phyloP scores from a whole-genome alignment of 2,329 filamentous ascomycete species.

The Magnaporthiopsis poae region DNA sequence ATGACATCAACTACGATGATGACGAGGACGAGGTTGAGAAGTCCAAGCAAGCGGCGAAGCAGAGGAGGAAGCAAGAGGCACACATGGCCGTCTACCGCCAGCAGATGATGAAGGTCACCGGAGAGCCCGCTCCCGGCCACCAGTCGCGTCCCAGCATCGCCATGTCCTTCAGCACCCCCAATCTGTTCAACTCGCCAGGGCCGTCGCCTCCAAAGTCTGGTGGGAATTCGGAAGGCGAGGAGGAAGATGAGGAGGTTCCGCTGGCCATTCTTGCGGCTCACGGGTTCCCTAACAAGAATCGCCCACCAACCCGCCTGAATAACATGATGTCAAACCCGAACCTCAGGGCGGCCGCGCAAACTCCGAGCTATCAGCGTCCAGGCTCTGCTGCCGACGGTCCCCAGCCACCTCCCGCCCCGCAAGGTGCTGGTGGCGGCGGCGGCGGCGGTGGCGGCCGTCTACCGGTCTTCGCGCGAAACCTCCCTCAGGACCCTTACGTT shows the following conservation, averaged over 20 bases:
- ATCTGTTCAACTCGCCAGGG: slow-evolving; percentile 34
- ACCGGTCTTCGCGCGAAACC: slow-evolving; percentile 70
- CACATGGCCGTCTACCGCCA: slow-evolving; percentile 83
- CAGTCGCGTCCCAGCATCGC: slow-evolving; percentile 45
- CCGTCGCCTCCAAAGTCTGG: slow-evolving; percentile 24
- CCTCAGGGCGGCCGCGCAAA: slow-evolving; percentile 43
- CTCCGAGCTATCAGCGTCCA: slow-evolving; percentile 37
- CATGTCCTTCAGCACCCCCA: slow-evolving; percentile 53
- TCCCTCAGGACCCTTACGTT: slow-evolving; percentile 77
- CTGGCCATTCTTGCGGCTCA: slow-evolving; percentile 79
- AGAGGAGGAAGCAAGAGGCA: slow-evolving; percentile 78
- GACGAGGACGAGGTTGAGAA: slow-evolving; percentile 74
- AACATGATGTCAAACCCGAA: slow-evolving; percentile 63
- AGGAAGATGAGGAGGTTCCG: slow-evolving; percentile 81
- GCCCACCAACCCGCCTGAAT: slow-evolving; percentile 59
- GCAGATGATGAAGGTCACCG: slow-evolving; percentile 94
- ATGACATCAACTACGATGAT: slow-evolving; percentile 57
- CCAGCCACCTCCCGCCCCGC: slow-evolving; percentile 19
- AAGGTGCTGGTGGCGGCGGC: slow-evolving; percentile 22
- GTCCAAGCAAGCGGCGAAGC: slow-evolving; percentile 60
- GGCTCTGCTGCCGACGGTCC: slow-evolving; percentile 49
- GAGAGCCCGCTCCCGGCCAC: slow-evolving; percentile 48
- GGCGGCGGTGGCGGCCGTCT: slow-evolving; percentile 37
- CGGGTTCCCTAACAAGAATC: slow-evolving; percentile 71
- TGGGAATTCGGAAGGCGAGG: slow-evolving; percentile 42